A percentile compares a stretch with the other conserved stretches of the same genome.
phyloP scores from a whole-genome alignment of 768 basidiomycete species.

The Naematelia aurantialba region DNA sequence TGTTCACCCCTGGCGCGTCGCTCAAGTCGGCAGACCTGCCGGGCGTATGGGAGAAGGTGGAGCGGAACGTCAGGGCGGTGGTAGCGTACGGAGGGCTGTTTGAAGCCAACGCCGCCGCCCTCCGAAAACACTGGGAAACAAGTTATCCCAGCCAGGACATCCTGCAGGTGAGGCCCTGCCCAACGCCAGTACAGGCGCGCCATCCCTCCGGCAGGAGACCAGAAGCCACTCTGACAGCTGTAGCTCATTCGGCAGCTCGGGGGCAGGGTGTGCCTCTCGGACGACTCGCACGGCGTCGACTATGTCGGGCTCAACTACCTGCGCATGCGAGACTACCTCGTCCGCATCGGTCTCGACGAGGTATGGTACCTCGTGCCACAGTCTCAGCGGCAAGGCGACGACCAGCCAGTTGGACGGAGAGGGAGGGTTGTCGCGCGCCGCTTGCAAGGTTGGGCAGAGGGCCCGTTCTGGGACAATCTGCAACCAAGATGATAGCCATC shows the following conservation, averaged over 20 bases:
- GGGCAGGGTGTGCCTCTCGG: constrained; percentile 81
- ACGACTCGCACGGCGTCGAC: constrained; percentile 90
- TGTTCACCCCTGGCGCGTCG: constrained; percentile 63
- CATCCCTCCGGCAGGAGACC: not conserved
- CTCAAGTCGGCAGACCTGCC: constrained; percentile 54
- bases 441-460: constrained; percentile 29
- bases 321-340: constrained; percentile 63
- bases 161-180: constrained; percentile 61
- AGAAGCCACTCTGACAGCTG: constrained; percentile 2
- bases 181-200: too few relatives aligned
- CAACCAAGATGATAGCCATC: not conserved
- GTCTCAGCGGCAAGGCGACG: not conserved
- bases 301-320: constrained; percentile 83
- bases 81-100: constrained; percentile 83
- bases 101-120: constrained; percentile 87
- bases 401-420: constrained; percentile 17
- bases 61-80: constrained; percentile 70
- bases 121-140: constrained; percentile 82
- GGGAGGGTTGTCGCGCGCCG: constrained; percentile 25
- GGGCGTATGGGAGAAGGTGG: constrained; percentile 62
- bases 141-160: constrained; percentile 81
- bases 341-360: constrained; percentile 58
- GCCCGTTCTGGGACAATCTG: constrained; percentile 35
- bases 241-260: constrained; percentile 67
- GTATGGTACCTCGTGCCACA: constrained; percentile 49